phyloP scores from a whole-genome alignment of 345 rosid species.

The Melaleuca quinquenervia region DNA sequence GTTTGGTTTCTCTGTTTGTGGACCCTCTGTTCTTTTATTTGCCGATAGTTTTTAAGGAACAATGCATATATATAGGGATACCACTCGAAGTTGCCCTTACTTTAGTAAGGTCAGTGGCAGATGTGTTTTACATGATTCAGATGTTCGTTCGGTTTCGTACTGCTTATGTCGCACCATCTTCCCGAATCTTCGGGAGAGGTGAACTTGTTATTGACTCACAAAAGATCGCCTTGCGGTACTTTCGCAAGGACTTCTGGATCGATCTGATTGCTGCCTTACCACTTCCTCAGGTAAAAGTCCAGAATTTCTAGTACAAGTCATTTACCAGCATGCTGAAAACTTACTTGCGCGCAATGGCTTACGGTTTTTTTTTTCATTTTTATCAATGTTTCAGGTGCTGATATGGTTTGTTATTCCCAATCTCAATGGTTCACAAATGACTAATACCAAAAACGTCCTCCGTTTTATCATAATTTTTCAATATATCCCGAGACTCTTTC shows the following conservation, averaged over 20 bases:
- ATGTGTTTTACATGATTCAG: slow-evolving; percentile 60
- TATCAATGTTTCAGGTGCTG: slow-evolving; percentile 37
- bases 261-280: slow-evolving; percentile 73
- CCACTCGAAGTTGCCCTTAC: slow-evolving; percentile 58
- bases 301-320: not conserved
- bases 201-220: slow-evolving; percentile 68
- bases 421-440: slow-evolving; percentile 63
- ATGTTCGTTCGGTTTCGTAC: slow-evolving; percentile 62
- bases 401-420: slow-evolving; percentile 75
- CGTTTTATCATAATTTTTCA: slow-evolving; percentile 77
- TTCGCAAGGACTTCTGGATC: slow-evolving; percentile 49
- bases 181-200: slow-evolving; percentile 87
- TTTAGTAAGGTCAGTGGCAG: slow-evolving; percentile 52
- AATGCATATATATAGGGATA: slow-evolving; percentile 48
- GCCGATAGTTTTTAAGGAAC: slow-evolving; percentile 34
- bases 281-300: slow-evolving; percentile 57
- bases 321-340: not conserved
- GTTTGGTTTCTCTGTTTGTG: slow-evolving; percentile 65
- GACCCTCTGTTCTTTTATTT: slow-evolving; percentile 79
- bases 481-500: slow-evolving; percentile 64
- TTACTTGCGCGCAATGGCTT: not conserved
- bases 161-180: slow-evolving; percentile 78
- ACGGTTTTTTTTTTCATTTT: not conserved
- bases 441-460: slow-evolving; percentile 75
- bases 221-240: slow-evolving; percentile 53